Percentiles rank a stretch among this genome's conserved stretches.
These are phyloP conservation scores for Trichocomaceae sp. DNA, from an alignment of 2,329 filamentous ascomycete species.

Conservation along the genomic window DNA sequence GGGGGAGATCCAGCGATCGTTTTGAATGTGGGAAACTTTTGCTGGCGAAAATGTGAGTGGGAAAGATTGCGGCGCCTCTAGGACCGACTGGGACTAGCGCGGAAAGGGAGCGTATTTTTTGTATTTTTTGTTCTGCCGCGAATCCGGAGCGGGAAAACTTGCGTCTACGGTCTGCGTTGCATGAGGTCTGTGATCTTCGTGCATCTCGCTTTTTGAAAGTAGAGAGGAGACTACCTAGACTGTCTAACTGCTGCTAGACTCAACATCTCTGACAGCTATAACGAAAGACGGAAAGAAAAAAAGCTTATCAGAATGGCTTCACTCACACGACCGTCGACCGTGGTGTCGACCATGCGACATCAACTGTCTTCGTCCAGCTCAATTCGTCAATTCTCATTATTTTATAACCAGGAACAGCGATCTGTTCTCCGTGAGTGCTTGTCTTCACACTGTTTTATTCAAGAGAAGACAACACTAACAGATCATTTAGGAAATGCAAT, in stretches of 20 bases:
- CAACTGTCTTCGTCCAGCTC: conserved; percentile 26
- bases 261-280: not conserved
- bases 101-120: not conserved
- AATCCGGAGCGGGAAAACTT: conserved; percentile 9
- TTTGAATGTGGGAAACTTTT: conserved; percentile 23
- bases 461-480: not conserved
- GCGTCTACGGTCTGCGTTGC: not conserved
- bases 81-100: conserved; percentile 21
- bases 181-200: not conserved
- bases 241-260: not conserved
- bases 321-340: conserved; percentile 20
- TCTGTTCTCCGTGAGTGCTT: not conserved
- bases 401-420: conserved; percentile 10
- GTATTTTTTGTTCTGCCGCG: not conserved
- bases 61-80: conserved; percentile 28
- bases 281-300: not conserved
- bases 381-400: conserved; percentile 22
- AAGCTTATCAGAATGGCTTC: conserved; percentile 12
- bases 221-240: not conserved
- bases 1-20: conserved; percentile 11
- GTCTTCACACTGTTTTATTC: not conserved
- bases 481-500: conserved; percentile 16
- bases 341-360: conserved; percentile 29
- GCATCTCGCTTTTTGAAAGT: not conserved
- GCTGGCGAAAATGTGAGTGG: conserved; percentile 28